phyloP scores from a whole-genome alignment of 225 moss, liverwort and hornwort genomes.

The Neckera pumila region DNA sequence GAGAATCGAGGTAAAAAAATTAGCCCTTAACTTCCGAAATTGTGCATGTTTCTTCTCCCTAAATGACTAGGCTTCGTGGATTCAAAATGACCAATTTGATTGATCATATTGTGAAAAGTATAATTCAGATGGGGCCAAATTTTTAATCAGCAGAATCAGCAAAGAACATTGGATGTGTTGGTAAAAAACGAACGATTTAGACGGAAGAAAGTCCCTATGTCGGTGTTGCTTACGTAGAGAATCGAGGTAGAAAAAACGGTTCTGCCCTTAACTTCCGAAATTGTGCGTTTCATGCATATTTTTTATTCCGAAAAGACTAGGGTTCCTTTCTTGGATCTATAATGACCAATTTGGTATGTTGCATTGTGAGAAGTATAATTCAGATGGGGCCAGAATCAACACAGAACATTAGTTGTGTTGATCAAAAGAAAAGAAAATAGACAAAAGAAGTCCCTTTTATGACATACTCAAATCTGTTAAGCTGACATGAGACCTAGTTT shows the following conservation, averaged over 20 bases:
- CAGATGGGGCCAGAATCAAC: not conserved
- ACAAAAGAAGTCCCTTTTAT: too few relatives aligned
- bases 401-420: not conserved
- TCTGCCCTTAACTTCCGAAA: not conserved
- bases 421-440: not conserved
- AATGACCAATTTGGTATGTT: not conserved
- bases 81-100: not conserved
- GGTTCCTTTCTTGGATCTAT: not conserved
- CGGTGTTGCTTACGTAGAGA: slow-evolving; percentile 64
- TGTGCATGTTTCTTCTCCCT: not conserved
- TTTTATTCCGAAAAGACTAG: too few relatives aligned
- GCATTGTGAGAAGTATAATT: not conserved
- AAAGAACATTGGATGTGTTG: too few relatives aligned
- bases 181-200: not conserved
- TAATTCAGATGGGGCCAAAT: not conserved
- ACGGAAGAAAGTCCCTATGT: not conserved
- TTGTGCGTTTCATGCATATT: not conserved
- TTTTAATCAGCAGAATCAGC: not conserved
- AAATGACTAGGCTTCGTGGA: too few relatives aligned
- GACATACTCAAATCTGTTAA: not conserved
- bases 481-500: not conserved
- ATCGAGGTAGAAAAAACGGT: slow-evolving; percentile 29
- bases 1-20: slow-evolving; percentile 62
- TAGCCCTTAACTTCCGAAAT: not conserved
- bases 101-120: not conserved